Percentiles rank a stretch among this genome's conserved stretches.
Evolutionary conservation across 2,329 filamentous ascomycete genomes (phyloP).

Genomic region (Hymenoscyphus occultus): DNA sequence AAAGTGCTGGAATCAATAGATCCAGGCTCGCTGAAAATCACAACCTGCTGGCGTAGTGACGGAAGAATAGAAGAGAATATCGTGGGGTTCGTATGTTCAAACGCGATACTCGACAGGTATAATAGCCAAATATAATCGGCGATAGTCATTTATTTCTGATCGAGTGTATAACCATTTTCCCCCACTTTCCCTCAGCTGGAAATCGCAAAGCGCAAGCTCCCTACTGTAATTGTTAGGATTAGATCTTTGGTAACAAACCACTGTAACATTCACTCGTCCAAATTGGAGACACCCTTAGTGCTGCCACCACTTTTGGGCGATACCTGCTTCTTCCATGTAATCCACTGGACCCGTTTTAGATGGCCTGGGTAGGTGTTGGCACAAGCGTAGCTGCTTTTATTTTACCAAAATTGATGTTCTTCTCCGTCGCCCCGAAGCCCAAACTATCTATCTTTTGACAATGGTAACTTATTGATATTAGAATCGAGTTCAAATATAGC

Average conservation of each 20-base stretch:
- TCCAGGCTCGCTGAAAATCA: neutral
- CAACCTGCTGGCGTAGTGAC: neutral
- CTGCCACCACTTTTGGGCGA: neutral
- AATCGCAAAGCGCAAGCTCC: slow-evolving; percentile 1
- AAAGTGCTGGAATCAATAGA: neutral
- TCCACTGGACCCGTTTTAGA: neutral
- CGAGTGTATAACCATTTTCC: neutral
- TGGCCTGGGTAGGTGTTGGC: neutral
- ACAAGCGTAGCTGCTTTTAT: neutral
- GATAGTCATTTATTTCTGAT: neutral
- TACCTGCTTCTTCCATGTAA: neutral
- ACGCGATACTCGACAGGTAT: neutral
- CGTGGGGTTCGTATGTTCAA: neutral
- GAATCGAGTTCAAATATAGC: slow-evolving; percentile 4
- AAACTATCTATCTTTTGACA: slow-evolving; percentile 56
- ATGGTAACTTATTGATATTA: slow-evolving; percentile 53
- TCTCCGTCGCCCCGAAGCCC: neutral
- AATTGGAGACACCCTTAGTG: neutral
- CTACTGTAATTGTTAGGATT: neutral
- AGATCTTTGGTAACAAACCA: neutral
- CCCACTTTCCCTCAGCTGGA: neutral
- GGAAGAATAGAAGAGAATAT: neutral
- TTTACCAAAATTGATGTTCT: neutral
- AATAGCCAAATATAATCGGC: neutral
- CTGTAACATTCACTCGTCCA: slow-evolving; percentile 1